Evolutionary conservation across 805 yeast genomes (phyloP).

Genomic region (Starmerella scarabaei): DNA sequence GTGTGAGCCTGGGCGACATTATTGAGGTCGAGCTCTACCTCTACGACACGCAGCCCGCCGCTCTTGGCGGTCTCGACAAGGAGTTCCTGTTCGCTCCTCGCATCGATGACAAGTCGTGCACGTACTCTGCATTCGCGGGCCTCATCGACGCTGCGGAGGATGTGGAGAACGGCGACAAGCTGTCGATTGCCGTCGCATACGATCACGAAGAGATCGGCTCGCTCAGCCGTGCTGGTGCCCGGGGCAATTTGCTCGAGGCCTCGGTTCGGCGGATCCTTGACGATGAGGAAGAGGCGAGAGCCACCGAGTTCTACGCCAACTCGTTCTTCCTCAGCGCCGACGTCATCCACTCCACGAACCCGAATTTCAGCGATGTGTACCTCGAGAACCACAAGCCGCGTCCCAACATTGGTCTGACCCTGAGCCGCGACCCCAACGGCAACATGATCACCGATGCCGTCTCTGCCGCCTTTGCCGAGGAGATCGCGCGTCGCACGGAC

Average conservation of each 20-base stretch:
- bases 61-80: slow-evolving; percentile 60
- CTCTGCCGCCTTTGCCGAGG: slow-evolving; percentile 57
- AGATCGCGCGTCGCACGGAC: slow-evolving; percentile 50
- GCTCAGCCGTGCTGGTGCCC: slow-evolving; percentile 66
- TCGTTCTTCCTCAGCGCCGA: slow-evolving; percentile 73
- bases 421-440: slow-evolving; percentile 65
- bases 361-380: slow-evolving; percentile 47
- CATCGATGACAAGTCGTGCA: slow-evolving; percentile 73
- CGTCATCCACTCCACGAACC: slow-evolving; percentile 70
- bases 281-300: slow-evolving; percentile 26
- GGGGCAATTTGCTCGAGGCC: slow-evolving; percentile 59
- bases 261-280: slow-evolving; percentile 38
- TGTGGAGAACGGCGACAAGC: slow-evolving; percentile 24
- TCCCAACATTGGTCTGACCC: slow-evolving; percentile 62
- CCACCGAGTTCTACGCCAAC: slow-evolving; percentile 47
- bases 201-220: slow-evolving; percentile 84
- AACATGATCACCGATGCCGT: slow-evolving; percentile 74
- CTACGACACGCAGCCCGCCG: slow-evolving; percentile 69
- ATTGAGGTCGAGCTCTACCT: slow-evolving; percentile 63
- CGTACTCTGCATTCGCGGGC: slow-evolving; percentile 55
- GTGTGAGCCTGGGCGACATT: slow-evolving; percentile 46
- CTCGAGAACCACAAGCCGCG: slow-evolving; percentile 67
- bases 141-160: slow-evolving; percentile 37
- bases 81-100: slow-evolving; percentile 76
- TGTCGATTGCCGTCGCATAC: slow-evolving; percentile 48